These are phyloP conservation scores for Passiflora organensis DNA, from an alignment of 345 rosid genomes.

Conservation along the genomic window DNA sequence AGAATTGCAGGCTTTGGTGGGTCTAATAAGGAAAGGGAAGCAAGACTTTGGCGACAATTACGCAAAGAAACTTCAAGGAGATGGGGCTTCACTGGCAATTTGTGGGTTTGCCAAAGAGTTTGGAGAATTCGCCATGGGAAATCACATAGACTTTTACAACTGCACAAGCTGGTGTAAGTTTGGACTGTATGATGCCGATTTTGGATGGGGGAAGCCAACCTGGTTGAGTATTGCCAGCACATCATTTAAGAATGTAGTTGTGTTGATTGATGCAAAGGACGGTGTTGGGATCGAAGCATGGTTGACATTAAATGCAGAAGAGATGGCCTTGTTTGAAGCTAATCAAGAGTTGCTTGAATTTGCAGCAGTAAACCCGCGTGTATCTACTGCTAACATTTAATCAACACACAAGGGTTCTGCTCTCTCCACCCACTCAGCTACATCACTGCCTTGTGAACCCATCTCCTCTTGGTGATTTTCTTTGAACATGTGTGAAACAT, in stretches of 20 bases:
- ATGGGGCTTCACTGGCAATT: neutral
- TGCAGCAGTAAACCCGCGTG: conserved; percentile 7
- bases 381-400: too few species aligned
- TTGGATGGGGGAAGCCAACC: conserved; percentile 5
- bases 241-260: neutral
- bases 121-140: neutral
- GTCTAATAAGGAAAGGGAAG: neutral
- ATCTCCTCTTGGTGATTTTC: too few species aligned
- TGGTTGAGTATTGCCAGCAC: neutral
- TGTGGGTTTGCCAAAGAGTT: neutral
- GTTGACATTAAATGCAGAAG: conserved; percentile 10
- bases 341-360: conserved; percentile 13
- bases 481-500: too few species aligned
- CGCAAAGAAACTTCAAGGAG: neutral
- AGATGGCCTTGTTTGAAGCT: conserved; percentile 1
- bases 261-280: conserved; percentile 12
- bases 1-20: conserved; percentile 3
- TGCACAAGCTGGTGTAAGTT: conserved; percentile 3
- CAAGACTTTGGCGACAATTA: neutral
- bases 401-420: too few species aligned
- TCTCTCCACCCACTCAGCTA: too few species aligned
- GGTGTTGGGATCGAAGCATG: conserved; percentile 15
- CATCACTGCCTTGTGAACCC: too few species aligned
- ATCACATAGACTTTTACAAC: neutral
- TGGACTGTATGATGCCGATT: neutral